Percentiles rank a stretch among this genome's conserved stretches.
These are phyloP conservation scores for Hyaloperonospora arabidopsidis DNA, from an alignment of 352 stramenopile species.

Conservation along the genomic window DNA sequence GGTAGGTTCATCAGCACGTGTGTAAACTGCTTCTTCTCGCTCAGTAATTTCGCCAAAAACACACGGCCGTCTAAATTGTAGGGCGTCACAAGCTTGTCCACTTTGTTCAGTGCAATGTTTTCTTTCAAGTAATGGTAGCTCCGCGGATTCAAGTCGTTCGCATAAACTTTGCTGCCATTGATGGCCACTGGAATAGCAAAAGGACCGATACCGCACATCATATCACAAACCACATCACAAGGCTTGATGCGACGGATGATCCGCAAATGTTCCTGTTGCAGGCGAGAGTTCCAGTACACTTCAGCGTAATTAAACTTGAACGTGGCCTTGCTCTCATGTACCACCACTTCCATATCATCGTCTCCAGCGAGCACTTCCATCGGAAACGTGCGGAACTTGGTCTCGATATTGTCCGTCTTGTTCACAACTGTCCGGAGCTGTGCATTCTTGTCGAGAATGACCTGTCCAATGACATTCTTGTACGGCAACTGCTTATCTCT, in stretches of 20 bases:
- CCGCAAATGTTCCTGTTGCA: constrained; percentile 91
- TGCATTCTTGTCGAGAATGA: constrained; percentile 97
- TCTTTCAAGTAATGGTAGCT: constrained; percentile 86
- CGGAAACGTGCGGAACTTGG: constrained; percentile 92
- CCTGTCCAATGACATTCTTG: constrained; percentile 95
- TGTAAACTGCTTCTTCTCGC: constrained; percentile 57
- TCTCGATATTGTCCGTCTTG: constrained; percentile 95
- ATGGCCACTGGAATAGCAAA: constrained; percentile 92
- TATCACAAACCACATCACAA: constrained; percentile 84
- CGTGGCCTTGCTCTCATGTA: constrained; percentile 90
- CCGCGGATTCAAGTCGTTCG: constrained; percentile 91
- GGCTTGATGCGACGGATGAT: constrained; percentile 77
- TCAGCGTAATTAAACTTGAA: constrained; percentile 94
- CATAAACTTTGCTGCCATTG: constrained; percentile 76
- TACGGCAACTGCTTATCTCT: constrained; percentile 90
- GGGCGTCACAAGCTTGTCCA: constrained; percentile 55
- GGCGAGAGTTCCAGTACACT: constrained; percentile 96
- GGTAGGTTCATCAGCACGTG: constrained; percentile 97
- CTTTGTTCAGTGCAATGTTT: constrained; percentile 91
- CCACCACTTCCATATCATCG: constrained; percentile 71
- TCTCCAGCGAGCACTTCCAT: constrained; percentile 93
- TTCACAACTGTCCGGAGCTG: constrained; percentile 95
- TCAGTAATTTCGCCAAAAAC: constrained; percentile 81
- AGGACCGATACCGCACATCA: constrained; percentile 94
- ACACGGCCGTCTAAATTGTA: constrained; percentile 92